Conservation (phyloP, 2,329 filamentous ascomycete species). For the Boeremia exigua region DNA sequence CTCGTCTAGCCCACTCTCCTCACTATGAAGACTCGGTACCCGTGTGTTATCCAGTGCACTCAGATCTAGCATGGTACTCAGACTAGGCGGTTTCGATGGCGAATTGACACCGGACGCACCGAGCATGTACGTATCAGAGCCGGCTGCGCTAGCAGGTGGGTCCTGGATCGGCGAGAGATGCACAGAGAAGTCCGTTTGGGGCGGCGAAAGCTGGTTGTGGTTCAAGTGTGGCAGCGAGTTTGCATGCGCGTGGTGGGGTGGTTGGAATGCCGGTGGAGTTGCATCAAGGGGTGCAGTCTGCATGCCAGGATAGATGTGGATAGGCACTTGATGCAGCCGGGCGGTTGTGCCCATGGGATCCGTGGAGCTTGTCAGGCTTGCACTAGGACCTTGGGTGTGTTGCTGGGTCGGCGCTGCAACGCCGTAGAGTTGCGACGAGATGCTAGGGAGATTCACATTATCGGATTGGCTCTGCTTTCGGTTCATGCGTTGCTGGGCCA, state of each 20-base stretch:
- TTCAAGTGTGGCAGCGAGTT: neutral
- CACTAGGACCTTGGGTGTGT: neutral
- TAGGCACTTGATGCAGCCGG: constrained; percentile 42
- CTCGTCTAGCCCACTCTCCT: constrained; percentile 46
- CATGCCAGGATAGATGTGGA: constrained; percentile 47
- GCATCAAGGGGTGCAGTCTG: constrained; percentile 37
- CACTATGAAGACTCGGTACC: constrained; percentile 41
- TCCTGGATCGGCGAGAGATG: constrained; percentile 42
- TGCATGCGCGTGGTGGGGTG: constrained; percentile 8
- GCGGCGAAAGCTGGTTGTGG: constrained; percentile 13
- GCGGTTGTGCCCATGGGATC: constrained; percentile 26
- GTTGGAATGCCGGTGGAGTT: constrained; percentile 7
- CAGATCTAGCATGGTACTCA: constrained; percentile 48
- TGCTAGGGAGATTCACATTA: constrained; percentile 37
- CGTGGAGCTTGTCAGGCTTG: constrained; percentile 13
- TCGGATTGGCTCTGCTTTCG: constrained; percentile 34
- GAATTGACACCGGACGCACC: constrained; percentile 7
- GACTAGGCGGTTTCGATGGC: constrained; percentile 30
- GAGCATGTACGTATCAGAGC: constrained; percentile 1
- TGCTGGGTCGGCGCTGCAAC: constrained; percentile 22
- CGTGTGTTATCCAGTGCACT: constrained; percentile 43
- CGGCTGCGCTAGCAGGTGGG: constrained; percentile 9
- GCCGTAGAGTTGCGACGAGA: constrained; percentile 44
- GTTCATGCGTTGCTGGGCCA: constrained; percentile 38
- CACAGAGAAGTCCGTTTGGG: constrained; percentile 32